Base-by-base conservation (phyloP, 768 basidiomycete genomes). In the Lactarius evosmus region DNA sequence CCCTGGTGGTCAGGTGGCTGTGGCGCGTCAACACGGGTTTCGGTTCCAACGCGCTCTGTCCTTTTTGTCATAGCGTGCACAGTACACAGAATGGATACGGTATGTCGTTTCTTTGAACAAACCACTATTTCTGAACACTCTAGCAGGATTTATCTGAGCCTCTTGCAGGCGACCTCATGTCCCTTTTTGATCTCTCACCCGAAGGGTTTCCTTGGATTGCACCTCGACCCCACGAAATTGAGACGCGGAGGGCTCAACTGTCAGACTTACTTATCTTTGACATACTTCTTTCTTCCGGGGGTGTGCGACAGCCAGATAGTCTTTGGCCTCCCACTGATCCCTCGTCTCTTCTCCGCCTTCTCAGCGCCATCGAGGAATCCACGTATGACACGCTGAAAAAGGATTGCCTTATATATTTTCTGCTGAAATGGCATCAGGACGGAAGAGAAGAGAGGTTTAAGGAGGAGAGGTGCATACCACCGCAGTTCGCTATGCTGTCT, bases 351-450 rank as follows among this genome's bases (percentile, higher is more conserved):
- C 71, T 78, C 53, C 77, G 75, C 12, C 78, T 93, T 4, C 75
- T 93, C 55, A 77, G 80, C 27, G 83, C 83, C 19, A 88, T 93
- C 66, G 79, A 82, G 49, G 67, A 75, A 30, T 88, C 85, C 0
- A 71, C 75, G 4, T 94, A 90, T 66, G 92, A 94, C 73, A 71
- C 76, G 34, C 79, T 93, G 60, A 93, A 93, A 80, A 86, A 85
- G 73, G 86, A 93, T 65, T 91, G 88, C 66, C 76, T 94, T 50
- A 76, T 91, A 1, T 94, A 91, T 75, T 93, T 86, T 71, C 75
- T 94, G 66, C 78, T 94, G 63, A 91, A 89, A 72, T 91, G 87
- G 87, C 84, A 88, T 63, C 78, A 82, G 69, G 88, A 91, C 71
- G 81, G 82, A 6, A 80, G 71, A 77, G 88, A 79, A 71, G 79